Evolutionary conservation across 164 flowering plant genomes (phyloP).

Genomic region (Malania oleifera): DNA sequence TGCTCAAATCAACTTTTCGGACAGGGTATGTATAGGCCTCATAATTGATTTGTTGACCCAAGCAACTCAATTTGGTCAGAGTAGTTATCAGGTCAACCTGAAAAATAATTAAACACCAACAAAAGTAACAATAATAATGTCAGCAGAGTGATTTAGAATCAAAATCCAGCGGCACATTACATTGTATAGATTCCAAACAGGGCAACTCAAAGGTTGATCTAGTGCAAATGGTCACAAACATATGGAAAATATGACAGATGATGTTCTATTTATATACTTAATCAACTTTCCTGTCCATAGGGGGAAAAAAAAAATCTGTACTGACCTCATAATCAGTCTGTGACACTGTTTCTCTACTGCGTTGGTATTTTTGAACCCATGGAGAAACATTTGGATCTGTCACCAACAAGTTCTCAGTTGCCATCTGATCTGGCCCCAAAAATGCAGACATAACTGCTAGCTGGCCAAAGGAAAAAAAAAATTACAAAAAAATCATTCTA

Average conservation of each 20-base stretch:
- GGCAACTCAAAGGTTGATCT: too few relatives aligned
- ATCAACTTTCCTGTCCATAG: neutral
- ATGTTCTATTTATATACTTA: neutral
- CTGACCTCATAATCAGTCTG: conserved; percentile 89
- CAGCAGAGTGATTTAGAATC: neutral
- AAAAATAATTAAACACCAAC: conserved; percentile 7
- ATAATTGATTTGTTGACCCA: conserved; percentile 83
- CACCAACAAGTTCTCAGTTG: conserved; percentile 63
- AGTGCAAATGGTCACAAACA: too few relatives aligned
- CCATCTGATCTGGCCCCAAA: conserved; percentile 86
- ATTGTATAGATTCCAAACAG: too few relatives aligned
- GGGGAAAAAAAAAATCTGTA: neutral
- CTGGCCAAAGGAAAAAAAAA: conserved; percentile 31
- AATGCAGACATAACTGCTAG: conserved; percentile 95
- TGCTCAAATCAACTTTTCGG: conserved; percentile 57
- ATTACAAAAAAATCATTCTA: too few relatives aligned
- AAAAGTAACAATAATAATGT: neutral
- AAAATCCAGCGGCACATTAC: too few relatives aligned
- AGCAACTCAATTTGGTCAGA: conserved; percentile 67
- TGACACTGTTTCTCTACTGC: conserved; percentile 92
- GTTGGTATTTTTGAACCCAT: conserved; percentile 91
- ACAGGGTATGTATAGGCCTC: conserved; percentile 87
- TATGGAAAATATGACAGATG: too few relatives aligned
- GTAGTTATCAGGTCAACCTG: conserved; percentile 94
- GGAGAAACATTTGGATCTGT: conserved; percentile 75